Evolutionary conservation across 768 basidiomycete genomes (phyloP), one percentile per base, ranked within the genome.

Genomic region (Leccinum sublutescens): DNA sequence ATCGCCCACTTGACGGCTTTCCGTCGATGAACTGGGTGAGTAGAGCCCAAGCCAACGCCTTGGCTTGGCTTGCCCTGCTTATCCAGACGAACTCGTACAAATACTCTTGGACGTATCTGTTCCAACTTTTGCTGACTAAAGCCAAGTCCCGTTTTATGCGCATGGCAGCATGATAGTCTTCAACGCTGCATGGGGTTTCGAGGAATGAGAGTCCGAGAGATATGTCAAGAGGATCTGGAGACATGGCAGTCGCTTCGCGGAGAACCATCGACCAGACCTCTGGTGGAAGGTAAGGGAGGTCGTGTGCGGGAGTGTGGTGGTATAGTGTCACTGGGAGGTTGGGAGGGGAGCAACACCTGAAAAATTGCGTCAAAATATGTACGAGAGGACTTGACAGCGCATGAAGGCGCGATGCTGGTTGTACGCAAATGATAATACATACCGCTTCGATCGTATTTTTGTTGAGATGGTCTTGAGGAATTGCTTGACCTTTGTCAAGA

Each of bases 11-110:
- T 0, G 70, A 65, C 0, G 66, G 63, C 43, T 75, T 71, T 54
- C 71, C 70, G 33, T 67, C 61, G 68, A 85, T 66, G 73, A 73
- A 74, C 67, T 79, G 74, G 62, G 75, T 71, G n/a, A 77, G 74
- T 8, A 82, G 66, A 5, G 77, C 78, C 63, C 71, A 73, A 1
- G 80, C 81, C 3, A 82, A 72, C 0, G 74, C 67, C 61, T 80
- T 78, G 0, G 85, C 82, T 60, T 85, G 80, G 40, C 74, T 69
- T 21, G 81, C 81, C 38, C 80, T 75, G 54, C 77, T 77, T 64
- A 91, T 84, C 89, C 89, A 89, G 38, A 89, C 80, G 68, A 82
- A 85, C 66, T 89, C 85, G 72, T 80, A 89, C 17, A 89, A 71
- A 47, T 82, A 79, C 56, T 81, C 79, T 64, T 84, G 83, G 4